Evolutionary conservation across 129 eudicot species (phyloP).

Genomic region (Helianthus tuberosus): DNA sequence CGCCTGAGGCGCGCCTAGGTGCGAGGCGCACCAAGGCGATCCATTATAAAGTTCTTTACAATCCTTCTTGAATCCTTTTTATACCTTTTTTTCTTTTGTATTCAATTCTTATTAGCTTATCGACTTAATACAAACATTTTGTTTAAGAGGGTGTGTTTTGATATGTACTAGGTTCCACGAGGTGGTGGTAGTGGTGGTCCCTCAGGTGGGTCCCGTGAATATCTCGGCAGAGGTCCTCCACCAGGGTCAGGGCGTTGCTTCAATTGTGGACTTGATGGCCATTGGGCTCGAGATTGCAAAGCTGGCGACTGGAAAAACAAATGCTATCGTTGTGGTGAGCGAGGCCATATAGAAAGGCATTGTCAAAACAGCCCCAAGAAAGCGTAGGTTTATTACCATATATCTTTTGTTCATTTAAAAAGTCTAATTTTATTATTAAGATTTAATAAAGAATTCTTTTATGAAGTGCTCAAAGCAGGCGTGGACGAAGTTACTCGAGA

Average conservation of each 20-base stretch:
- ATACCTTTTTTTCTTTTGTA: not conserved
- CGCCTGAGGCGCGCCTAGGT: too few species aligned
- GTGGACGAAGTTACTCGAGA: slow-evolving; percentile 76
- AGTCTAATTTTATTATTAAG: not conserved
- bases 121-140: not conserved
- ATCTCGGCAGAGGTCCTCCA: slow-evolving; percentile 80
- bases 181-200: slow-evolving; percentile 28
- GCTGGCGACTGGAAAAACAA: slow-evolving; percentile 97
- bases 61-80: not conserved
- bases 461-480: slow-evolving; percentile 38
- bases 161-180: slow-evolving; percentile 60
- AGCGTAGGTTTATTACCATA: slow-evolving; percentile 40
- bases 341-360: slow-evolving; percentile 80
- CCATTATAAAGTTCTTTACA: not conserved
- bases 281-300: slow-evolving; percentile 94
- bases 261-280: slow-evolving; percentile 94
- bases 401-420: not conserved
- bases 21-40: too few species aligned
- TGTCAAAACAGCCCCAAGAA: slow-evolving; percentile 93
- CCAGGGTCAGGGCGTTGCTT: slow-evolving; percentile 94
- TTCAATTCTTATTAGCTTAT: not conserved
- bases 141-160: not conserved
- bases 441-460: slow-evolving; percentile 12
- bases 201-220: slow-evolving; percentile 74
- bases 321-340: slow-evolving; percentile 91